phyloP scores from a whole-genome alignment of 352 stramenopile species.

The Pythium aquatile region DNA sequence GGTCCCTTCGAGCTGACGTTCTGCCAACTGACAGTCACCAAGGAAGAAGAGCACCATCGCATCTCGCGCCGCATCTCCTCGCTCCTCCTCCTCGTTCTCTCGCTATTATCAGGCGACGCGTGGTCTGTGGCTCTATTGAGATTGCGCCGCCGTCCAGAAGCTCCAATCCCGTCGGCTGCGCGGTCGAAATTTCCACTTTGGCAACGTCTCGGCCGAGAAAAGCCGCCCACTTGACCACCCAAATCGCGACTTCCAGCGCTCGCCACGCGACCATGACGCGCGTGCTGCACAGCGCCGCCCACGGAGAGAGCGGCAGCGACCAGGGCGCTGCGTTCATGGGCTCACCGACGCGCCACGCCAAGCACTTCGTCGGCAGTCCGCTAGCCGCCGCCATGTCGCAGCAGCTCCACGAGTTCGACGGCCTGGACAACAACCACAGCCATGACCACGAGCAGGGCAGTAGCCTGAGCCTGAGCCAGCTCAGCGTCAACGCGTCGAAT shows the following conservation, averaged over 20 bases:
- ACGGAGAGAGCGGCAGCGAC: neutral
- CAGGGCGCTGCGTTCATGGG: neutral
- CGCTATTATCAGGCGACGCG: conserved; percentile 2
- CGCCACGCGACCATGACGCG: neutral
- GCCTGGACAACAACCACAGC: neutral
- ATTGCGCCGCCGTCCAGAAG: neutral
- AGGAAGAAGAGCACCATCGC: neutral
- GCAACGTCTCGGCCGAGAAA: neutral
- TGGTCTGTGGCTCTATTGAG: neutral
- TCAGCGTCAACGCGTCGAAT: neutral
- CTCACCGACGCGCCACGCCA: conserved; percentile 8
- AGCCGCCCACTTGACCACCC: neutral
- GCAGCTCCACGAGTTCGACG: conserved; percentile 21
- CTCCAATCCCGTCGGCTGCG: neutral
- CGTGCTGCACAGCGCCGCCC: neutral
- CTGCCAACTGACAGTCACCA: conserved; percentile 1
- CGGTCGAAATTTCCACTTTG: neutral
- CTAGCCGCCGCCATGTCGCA: conserved; percentile 22
- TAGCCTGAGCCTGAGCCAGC: conserved; percentile 21
- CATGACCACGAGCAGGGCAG: neutral
- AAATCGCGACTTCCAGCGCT: neutral
- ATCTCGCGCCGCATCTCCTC: neutral
- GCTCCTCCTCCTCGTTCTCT: neutral
- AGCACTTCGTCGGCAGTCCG: conserved; percentile 12
- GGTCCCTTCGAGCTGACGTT: conserved; percentile 5